phyloP scores from a whole-genome alignment of 306 rosid species.

The Castanospermum australe region DNA sequence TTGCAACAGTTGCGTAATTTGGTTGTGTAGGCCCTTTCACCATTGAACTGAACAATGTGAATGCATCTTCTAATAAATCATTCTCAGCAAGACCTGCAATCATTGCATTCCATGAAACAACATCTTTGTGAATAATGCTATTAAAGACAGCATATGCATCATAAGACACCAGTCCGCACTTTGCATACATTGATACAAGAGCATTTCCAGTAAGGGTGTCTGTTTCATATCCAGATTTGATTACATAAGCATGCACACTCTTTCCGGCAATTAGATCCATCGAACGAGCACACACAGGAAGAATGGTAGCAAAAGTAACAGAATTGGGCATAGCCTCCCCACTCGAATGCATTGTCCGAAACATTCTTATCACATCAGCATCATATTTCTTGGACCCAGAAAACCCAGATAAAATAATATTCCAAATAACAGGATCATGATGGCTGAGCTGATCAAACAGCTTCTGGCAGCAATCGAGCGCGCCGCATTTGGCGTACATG shows the following conservation, averaged over 20 bases:
- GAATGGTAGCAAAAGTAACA: slow-evolving; percentile 64
- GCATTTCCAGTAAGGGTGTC: slow-evolving; percentile 76
- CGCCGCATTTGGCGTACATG: slow-evolving; percentile 81
- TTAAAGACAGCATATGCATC: slow-evolving; percentile 66
- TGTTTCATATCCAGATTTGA: slow-evolving; percentile 67
- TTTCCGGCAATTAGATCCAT: slow-evolving; percentile 50
- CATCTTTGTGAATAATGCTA: slow-evolving; percentile 62
- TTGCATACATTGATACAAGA: slow-evolving; percentile 77
- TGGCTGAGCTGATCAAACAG: slow-evolving; percentile 56
- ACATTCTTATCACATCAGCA: slow-evolving; percentile 53
- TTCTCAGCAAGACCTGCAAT: slow-evolving; percentile 80
- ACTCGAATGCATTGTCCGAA: slow-evolving; percentile 52
- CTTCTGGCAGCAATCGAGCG: slow-evolving; percentile 55
- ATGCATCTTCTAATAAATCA: slow-evolving; percentile 46
- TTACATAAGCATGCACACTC: slow-evolving; percentile 60
- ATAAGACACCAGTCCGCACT: slow-evolving; percentile 52
- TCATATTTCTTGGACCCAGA: slow-evolving; percentile 46
- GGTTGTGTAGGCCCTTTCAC: slow-evolving; percentile 54
- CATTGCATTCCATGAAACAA: slow-evolving; percentile 89
- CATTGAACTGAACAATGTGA: slow-evolving; percentile 58
- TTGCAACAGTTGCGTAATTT: slow-evolving; percentile 72
- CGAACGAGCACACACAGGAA: slow-evolving; percentile 72
- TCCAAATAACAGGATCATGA: slow-evolving; percentile 78
- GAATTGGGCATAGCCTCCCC: slow-evolving; percentile 66
- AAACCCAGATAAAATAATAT: slow-evolving; percentile 76